Conservation (phyloP, 2,329 filamentous ascomycete genomes). For the Colletotrichum eleusines region DNA sequence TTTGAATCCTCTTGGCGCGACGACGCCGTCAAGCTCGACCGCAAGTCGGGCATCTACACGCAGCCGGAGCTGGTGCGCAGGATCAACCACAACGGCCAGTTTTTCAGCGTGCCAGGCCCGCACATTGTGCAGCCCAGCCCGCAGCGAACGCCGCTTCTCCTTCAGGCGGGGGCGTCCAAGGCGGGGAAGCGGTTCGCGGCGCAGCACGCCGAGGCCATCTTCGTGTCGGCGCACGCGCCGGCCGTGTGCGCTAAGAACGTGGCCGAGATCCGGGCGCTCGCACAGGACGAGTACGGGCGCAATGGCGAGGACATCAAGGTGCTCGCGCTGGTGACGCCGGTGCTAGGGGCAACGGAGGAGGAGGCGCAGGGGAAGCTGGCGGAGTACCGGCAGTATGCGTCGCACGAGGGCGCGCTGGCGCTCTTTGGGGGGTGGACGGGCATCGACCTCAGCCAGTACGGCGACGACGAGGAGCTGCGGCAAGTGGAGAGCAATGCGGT, state of each 20-base stretch:
- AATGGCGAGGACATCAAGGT: conserved; percentile 75
- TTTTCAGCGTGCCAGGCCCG: conserved; percentile 73
- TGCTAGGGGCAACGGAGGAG: conserved; percentile 74
- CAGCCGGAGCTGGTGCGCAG: conserved; percentile 65
- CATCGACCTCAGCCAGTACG: conserved; percentile 67
- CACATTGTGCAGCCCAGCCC: conserved; percentile 75
- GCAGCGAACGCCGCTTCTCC: conserved; percentile 75
- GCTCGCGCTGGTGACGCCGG: conserved; percentile 73
- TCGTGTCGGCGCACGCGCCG: conserved; percentile 75
- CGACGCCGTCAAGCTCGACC: conserved; percentile 73
- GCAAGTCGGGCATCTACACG: conserved; percentile 68
- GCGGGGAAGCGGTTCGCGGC: conserved; percentile 76
- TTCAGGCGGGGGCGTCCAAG: conserved; percentile 77
- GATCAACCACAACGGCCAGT: conserved; percentile 75
- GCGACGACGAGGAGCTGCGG: conserved; percentile 73
- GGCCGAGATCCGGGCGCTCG: conserved; percentile 70
- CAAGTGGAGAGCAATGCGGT: conserved; percentile 73
- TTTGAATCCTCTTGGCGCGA: conserved; percentile 76
- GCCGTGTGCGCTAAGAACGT: conserved; percentile 71
- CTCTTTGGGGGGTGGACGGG: conserved; percentile 82
- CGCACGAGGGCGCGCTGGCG: conserved; percentile 72
- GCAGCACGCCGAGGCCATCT: conserved; percentile 78
- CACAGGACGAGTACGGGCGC: conserved; percentile 64
- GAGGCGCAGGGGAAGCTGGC: conserved; percentile 74
- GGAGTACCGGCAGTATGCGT: conserved; percentile 72